Evolutionary conservation across 2,329 filamentous ascomycete species (phyloP), one percentile per base, ranked within the genome.

Genomic region (Elsinoe fawcettii): DNA sequence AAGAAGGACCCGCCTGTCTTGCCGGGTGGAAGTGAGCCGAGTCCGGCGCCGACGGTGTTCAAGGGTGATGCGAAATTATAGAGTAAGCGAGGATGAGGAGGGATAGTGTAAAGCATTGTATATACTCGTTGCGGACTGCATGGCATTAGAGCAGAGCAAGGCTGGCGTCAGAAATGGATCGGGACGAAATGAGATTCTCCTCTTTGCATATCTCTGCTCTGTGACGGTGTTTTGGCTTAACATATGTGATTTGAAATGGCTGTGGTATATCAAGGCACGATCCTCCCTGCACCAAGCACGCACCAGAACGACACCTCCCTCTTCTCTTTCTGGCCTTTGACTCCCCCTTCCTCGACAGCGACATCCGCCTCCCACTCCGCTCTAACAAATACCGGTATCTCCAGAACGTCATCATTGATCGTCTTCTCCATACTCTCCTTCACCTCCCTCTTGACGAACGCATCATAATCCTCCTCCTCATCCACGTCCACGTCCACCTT

Each of bases 291-390:
- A 2, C 92, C 92, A 34, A 97, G 76, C 18, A 95, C 90, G 74
- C 88, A 90, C 93, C 93, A 99, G 73, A 96, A 97, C 57, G 90
- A 90, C 71, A 97, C 74, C 69, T 97, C 93, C 66, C 87, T 82
- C 75, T 85, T 92, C 72, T 92, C 88, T 70, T 80, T 85, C 68
- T 70, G 66, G 67, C 46, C 65, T 71, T 66, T 55, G 65, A 64
- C 60, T 57, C 74, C 73, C 2, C 79, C 76, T 11, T 82, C 85
- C 7, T 84, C 82, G 59, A 88, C 82, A 1, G 77, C 77, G 1
- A 73, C 69, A 62, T 90, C 87, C 2, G 82, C 79, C 70, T 91
- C 92, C 85, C 91, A 99, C 70, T 96, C 91, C 58, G 96, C 80
- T 22, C 90, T 81, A 60, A 99, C 89, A 75, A 95, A 95, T 66